A percentile compares a stretch with the other conserved stretches of the same genome.
Conservation (phyloP, 768 basidiomycete genomes). For the Collybia sp. region DNA sequence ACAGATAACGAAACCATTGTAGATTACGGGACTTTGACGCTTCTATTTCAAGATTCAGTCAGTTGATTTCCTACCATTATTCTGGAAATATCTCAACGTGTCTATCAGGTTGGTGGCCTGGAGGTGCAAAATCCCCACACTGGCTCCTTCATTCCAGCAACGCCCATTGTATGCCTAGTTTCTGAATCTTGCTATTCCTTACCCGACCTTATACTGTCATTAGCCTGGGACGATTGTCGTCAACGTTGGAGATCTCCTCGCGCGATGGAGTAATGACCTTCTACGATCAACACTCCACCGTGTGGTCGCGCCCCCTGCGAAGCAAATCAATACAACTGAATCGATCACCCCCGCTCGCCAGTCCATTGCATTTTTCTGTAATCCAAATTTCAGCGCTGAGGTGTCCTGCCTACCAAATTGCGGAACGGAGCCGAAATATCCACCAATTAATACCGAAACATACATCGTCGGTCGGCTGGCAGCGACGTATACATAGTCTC, state of each 20-base stretch:
- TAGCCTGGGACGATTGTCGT: slow-evolving; percentile 81
- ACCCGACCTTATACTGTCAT: not conserved
- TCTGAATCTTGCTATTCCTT: not conserved
- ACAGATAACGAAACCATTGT: not conserved
- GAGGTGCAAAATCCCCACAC: slow-evolving; percentile 83
- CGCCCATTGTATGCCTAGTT: slow-evolving; percentile 57
- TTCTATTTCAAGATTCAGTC: slow-evolving; percentile 77
- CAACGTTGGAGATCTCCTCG: slow-evolving; percentile 77
- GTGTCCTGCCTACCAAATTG: slow-evolving; percentile 73
- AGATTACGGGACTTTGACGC: slow-evolving; percentile 81
- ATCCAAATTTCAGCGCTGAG: slow-evolving; percentile 65
- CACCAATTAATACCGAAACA: slow-evolving; percentile 65
- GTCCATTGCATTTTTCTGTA: slow-evolving; percentile 87
- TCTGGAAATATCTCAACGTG: not conserved
- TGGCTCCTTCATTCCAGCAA: slow-evolving; percentile 63
- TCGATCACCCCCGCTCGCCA: slow-evolving; percentile 63
- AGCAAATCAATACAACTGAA: slow-evolving; percentile 42
- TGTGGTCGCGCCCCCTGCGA: slow-evolving; percentile 68
- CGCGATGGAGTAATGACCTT: slow-evolving; percentile 81
- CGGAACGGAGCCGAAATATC: slow-evolving; percentile 54
- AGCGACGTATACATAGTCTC: slow-evolving; percentile 45
- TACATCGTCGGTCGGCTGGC: slow-evolving; percentile 73
- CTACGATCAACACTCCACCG: slow-evolving; percentile 79
- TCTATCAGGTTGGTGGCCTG: slow-evolving; percentile 63
- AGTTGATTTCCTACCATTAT: slow-evolving; percentile 7